phyloP scores from a whole-genome alignment of 2,329 filamentous ascomycete species.

The Xylariaceae sp. region DNA sequence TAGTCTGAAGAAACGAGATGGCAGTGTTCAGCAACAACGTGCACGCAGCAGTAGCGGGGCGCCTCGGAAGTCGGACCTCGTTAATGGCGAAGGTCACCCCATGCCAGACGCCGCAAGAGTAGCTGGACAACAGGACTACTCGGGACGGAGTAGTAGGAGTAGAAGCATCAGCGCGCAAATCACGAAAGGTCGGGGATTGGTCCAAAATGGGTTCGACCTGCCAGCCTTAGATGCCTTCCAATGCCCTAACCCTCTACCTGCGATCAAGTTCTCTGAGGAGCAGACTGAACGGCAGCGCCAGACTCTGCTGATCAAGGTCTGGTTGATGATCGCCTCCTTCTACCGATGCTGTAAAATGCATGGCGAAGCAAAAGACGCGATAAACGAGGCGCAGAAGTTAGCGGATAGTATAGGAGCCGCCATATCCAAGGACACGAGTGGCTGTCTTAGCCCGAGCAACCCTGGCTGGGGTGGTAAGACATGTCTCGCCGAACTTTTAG shows the following conservation, averaged over 20 bases:
- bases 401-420: conserved; percentile 66
- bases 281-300: conserved; percentile 47
- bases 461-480: conserved; percentile 74
- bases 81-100: conserved; percentile 49
- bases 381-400: conserved; percentile 75
- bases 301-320: conserved; percentile 66
- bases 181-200: conserved; percentile 39
- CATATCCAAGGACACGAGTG: conserved; percentile 56
- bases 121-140: conserved; percentile 39
- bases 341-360: conserved; percentile 77
- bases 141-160: conserved; percentile 39
- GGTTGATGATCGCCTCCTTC: conserved; percentile 84
- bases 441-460: conserved; percentile 55
- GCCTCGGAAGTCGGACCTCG: conserved; percentile 37
- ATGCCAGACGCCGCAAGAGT: conserved; percentile 40
- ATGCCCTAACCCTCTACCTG: conserved; percentile 44
- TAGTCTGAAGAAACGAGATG: conserved; percentile 50
- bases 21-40: conserved; percentile 44
- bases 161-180: conserved; percentile 39
- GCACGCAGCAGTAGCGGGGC: conserved; percentile 40
- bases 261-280: conserved; percentile 51
- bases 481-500: conserved; percentile 79
- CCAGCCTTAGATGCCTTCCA: conserved; percentile 39
- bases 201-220: conserved; percentile 40
- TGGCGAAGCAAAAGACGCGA: conserved; percentile 73